Evolutionary conservation across 495 filamentous ascomycete species (phyloP).

Genomic region (Tuber borchii): DNA sequence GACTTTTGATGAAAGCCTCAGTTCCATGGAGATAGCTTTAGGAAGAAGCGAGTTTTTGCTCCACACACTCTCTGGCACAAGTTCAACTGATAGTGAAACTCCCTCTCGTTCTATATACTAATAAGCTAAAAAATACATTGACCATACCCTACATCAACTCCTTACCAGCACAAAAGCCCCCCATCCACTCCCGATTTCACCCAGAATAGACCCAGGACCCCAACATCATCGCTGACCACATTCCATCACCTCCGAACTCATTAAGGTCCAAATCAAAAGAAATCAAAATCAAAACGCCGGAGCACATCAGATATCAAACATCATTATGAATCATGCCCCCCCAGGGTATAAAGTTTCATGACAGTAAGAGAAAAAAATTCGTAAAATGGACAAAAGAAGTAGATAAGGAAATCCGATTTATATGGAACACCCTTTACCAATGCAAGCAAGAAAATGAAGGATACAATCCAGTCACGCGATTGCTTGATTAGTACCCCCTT

Average conservation of each 20-base stretch:
- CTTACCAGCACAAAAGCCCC: background rate
- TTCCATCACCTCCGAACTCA: background rate
- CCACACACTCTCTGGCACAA: background rate
- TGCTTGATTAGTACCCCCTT: conserved; percentile 25
- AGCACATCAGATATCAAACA: conserved; percentile 2
- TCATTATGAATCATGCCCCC: background rate
- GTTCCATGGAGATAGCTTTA: background rate
- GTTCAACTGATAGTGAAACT: background rate
- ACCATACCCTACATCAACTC: conserved; percentile 1
- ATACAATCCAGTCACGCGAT: background rate
- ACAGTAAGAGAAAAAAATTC: background rate
- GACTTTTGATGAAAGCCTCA: background rate
- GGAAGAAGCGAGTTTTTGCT: background rate
- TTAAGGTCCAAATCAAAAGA: background rate
- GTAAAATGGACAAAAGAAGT: background rate
- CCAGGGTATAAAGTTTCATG: background rate
- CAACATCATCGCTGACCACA: background rate
- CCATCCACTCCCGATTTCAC: background rate
- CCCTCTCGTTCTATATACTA: background rate
- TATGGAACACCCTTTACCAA: background rate
- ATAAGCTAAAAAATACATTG: background rate
- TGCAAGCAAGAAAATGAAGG: background rate
- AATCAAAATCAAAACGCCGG: conserved; percentile 1
- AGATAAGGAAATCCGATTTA: conserved; percentile 11
- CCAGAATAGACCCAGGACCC: background rate